These are phyloP conservation scores for Westerdykella aurantiaca DNA, from an alignment of 2,329 filamentous ascomycete species.

Conservation along the genomic window DNA sequence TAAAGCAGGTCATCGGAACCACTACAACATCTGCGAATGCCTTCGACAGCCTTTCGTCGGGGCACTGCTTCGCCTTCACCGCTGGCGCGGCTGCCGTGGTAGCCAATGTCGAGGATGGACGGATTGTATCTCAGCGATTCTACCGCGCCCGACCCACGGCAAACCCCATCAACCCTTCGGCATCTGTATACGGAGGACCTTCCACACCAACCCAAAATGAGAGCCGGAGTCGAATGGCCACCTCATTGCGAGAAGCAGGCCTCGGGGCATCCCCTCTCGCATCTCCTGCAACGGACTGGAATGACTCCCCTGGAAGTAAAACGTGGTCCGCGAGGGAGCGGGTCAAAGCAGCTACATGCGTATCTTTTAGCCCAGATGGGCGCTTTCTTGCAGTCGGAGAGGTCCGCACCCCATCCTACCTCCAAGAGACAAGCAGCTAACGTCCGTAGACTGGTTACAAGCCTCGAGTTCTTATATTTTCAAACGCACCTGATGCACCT, in stretches of 20 bases:
- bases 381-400: conserved; percentile 88
- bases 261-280: conserved; percentile 39
- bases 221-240: conserved; percentile 54
- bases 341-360: conserved; percentile 88
- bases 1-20: conserved; percentile 84
- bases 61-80: conserved; percentile 73
- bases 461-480: conserved; percentile 86
- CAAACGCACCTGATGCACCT: conserved; percentile 66
- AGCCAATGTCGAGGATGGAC: conserved; percentile 66
- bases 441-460: conserved; percentile 70
- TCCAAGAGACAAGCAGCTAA: conserved; percentile 20
- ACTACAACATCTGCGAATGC: conserved; percentile 79
- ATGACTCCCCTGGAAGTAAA: conserved; percentile 58
- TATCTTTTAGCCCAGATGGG: conserved; percentile 82
- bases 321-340: conserved; percentile 86
- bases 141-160: conserved; percentile 74
- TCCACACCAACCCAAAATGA: conserved; percentile 52
- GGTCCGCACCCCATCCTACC: conserved; percentile 37
- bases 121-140: conserved; percentile 69
- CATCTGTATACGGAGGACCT: conserved; percentile 47
- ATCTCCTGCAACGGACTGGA: conserved; percentile 47
- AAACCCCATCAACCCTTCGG: conserved; percentile 60
- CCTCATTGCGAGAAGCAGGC: conserved; percentile 46
- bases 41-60: conserved; percentile 72
- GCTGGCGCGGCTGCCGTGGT: conserved; percentile 92